A percentile compares a stretch with the other conserved stretches of the same genome.
phyloP scores from a whole-genome alignment of 2,329 filamentous ascomycete genomes.

The Triangularia verruculosa region DNA sequence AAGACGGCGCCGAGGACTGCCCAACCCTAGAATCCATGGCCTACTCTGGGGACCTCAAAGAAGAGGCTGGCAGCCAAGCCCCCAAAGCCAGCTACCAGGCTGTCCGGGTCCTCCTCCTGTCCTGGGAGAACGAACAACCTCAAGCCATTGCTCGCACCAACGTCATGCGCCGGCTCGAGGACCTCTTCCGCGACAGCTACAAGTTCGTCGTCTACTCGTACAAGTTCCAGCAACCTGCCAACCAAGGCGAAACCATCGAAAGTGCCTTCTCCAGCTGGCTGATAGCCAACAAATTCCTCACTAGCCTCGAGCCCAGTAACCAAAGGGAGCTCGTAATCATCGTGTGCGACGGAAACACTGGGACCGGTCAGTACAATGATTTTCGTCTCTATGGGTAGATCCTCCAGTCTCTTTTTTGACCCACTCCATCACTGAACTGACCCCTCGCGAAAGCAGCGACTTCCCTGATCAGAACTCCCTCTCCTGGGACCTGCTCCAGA shows the following conservation, averaged over 20 bases:
- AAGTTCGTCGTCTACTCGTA: not conserved
- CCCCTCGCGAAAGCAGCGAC: not conserved
- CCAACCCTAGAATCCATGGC: not conserved
- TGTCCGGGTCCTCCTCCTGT: not conserved
- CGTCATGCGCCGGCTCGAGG: not conserved
- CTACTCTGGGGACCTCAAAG: too few relatives aligned
- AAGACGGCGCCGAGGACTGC: not conserved
- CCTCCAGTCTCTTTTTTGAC: not conserved
- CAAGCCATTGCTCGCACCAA: not conserved
- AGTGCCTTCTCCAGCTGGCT: not conserved
- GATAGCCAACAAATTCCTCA: not conserved
- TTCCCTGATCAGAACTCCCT: not conserved
- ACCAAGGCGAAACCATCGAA: not conserved
- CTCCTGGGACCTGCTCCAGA: constrained; percentile 4
- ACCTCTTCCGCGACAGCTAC: not conserved
- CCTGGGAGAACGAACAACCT: not conserved
- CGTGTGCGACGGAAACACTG: constrained; percentile 1
- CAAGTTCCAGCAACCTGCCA: not conserved
- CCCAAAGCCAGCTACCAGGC: not conserved
- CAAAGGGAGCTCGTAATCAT: constrained; percentile 1
- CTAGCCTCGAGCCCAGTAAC: not conserved
- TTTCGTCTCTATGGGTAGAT: not conserved
- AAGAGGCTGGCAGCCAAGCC: not conserved
- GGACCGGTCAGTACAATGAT: not conserved
- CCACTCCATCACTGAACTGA: not conserved